A percentile compares a stretch with the other conserved stretches of the same genome.
phyloP scores from a whole-genome alignment of 2,329 filamentous ascomycete genomes.

The Paramyrothecium roridum region DNA sequence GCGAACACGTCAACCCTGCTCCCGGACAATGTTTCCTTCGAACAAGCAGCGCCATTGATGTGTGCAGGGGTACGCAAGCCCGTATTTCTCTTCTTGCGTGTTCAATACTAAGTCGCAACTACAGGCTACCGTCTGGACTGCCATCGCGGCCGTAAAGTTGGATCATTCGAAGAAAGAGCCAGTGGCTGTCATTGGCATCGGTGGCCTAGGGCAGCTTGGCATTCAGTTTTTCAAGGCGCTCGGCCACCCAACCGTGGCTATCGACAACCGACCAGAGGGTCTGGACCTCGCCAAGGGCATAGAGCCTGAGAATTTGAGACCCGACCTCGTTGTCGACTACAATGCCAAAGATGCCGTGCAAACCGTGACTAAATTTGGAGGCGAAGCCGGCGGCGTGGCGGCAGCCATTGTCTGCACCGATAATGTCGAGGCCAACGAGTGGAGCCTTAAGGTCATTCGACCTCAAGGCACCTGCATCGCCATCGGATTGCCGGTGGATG shows the following conservation, averaged over 20 bases:
- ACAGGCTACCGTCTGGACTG: slow-evolving; percentile 10
- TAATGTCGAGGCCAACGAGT: slow-evolving; percentile 10
- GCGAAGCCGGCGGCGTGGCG: slow-evolving; percentile 8
- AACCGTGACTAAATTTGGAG: slow-evolving; percentile 11
- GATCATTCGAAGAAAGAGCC: slow-evolving; percentile 5
- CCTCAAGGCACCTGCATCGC: slow-evolving; percentile 9
- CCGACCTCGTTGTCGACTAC: slow-evolving; percentile 11
- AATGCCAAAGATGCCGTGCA: slow-evolving; percentile 4
- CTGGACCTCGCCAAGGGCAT: slow-evolving; percentile 9
- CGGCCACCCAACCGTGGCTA: slow-evolving; percentile 20
- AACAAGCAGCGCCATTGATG: slow-evolving; percentile 33
- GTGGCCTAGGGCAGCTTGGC: slow-evolving; percentile 20
- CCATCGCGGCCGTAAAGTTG: slow-evolving; percentile 5
- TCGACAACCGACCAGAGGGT: slow-evolving; percentile 16
- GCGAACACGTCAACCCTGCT: slow-evolving; percentile 22
- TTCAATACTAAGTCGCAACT: too few relatives aligned
- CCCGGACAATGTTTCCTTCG: slow-evolving; percentile 21
- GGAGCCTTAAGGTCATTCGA: slow-evolving; percentile 9
- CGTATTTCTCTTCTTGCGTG: too few relatives aligned
- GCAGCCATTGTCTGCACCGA: slow-evolving; percentile 12
- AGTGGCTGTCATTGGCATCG: slow-evolving; percentile 15
- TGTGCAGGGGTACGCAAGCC: slow-evolving; percentile 21
- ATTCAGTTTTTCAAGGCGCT: slow-evolving; percentile 22
- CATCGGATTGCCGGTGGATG: slow-evolving; percentile 11
- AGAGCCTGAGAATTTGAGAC: slow-evolving; percentile 10